These are phyloP conservation scores for Cystobasidium onofrii DNA, from an alignment of 768 basidiomycete species.

Conservation along the genomic window DNA sequence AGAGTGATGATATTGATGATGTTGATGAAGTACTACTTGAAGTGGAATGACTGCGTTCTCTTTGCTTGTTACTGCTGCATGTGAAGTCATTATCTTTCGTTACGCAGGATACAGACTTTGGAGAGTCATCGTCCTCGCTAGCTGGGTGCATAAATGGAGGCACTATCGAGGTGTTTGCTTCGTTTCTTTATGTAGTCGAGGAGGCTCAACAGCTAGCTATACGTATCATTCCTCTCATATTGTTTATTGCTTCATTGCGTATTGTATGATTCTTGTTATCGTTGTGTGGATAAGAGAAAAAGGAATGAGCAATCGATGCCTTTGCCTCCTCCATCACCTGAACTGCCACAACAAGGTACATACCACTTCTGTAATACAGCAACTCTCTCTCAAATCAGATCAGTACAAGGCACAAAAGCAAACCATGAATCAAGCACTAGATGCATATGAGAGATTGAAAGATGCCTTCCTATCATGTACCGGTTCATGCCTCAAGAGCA, in stretches of 20 bases:
- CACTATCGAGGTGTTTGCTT: too few species aligned
- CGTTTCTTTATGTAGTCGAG: too few species aligned
- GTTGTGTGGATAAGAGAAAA: too few species aligned
- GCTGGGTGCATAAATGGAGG: background rate
- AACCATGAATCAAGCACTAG: constrained; percentile 16
- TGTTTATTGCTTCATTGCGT: too few species aligned
- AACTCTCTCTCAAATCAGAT: too few species aligned
- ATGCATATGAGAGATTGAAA: constrained; percentile 16
- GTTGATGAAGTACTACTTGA: background rate
- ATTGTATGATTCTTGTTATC: too few species aligned
- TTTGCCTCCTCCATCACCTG: too few species aligned
- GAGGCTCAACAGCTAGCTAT: background rate
- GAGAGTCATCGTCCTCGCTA: background rate
- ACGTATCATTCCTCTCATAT: background rate
- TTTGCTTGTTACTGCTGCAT: background rate
- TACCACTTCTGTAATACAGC: too few species aligned
- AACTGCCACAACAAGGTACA: too few species aligned
- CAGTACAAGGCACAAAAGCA: too few species aligned
- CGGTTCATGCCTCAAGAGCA: constrained; percentile 22
- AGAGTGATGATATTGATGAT: constrained; percentile 3
- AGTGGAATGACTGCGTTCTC: background rate
- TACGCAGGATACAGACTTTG: background rate
- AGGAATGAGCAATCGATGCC: too few species aligned
- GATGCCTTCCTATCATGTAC: constrained; percentile 21
- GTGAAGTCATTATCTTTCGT: background rate